Evolutionary conservation across 78 protist species (phyloP), one percentile per base, ranked within the genome.

Genomic region (Emiliania huxleyi): DNA sequence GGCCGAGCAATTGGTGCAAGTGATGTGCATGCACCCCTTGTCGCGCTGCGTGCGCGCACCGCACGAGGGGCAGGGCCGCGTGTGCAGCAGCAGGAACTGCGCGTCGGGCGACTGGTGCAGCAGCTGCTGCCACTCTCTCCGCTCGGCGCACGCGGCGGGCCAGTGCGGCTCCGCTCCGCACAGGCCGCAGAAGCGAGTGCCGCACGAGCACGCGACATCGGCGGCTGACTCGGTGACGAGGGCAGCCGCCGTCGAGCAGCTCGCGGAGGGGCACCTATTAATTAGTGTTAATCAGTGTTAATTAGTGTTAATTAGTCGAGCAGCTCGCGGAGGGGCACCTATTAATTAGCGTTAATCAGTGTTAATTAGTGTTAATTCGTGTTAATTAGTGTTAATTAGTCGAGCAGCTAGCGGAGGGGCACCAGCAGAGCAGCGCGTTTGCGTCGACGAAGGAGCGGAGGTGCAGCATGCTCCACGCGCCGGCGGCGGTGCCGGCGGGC

Each of bases 41-140:
- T 29, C 83, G 8, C 83, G 83, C 83, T 73, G 83, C 83, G 83
- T 73, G 83, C 83, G 83, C 43, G 42, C 83, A 3, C 42, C 83
- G 18, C 83, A 73, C 15, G 44, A 18, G 2, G 83, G 83, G 83
- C 83, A 73, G 19, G 83, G 83, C 42, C 83, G 83, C 42, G 83
- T 73, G 23, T 73, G 83, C 83, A 5, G 37, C 83, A 37, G 40
- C 33, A 73, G 37, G 18, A 35, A 73, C 83, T 73, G 83, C 83
- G 83, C 83, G 83, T 73, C 83, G 18, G 83, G 83, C 44, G 44
- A 37, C 83, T 73, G 83, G 18, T 29, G 2, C 44, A 73, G 83
- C 44, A 73, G 83, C 1, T 37, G 43, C 1, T 23, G 8, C 83
- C 83, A 73, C 42, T 73, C 18, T 18, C 43, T 29, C 43, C 42